Conservation (phyloP, 2,329 filamentous ascomycete genomes). For the Didymosphaeria variabile region DNA sequence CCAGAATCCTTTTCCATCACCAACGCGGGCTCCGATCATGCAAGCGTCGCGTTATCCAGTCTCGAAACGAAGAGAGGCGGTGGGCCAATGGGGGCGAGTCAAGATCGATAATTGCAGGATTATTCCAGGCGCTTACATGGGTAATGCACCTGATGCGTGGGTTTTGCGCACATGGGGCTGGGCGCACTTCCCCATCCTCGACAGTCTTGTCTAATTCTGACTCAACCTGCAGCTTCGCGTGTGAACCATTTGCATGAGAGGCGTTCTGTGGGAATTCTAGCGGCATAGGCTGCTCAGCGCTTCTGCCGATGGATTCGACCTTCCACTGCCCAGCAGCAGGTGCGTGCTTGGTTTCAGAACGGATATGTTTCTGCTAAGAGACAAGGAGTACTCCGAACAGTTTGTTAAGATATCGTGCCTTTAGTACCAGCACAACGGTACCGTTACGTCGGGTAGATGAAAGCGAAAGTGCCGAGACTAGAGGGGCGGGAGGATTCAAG, state of each 20-base stretch:
- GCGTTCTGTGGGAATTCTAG: not conserved
- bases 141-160: not conserved
- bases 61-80: not conserved
- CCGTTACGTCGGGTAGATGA: conserved; percentile 1
- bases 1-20: not conserved
- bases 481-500: conserved; percentile 10
- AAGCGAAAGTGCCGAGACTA: conserved; percentile 10
- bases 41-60: not conserved
- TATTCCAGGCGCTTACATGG: not conserved
- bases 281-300: not conserved
- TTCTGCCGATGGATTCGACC: not conserved
- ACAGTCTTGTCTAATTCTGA: not conserved
- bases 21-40: not conserved
- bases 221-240: conserved; percentile 6
- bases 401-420: not conserved
- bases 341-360: not conserved
- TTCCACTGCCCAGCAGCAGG: not conserved
- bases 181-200: not conserved
- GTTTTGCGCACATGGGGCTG: not conserved
- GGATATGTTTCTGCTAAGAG: not conserved
- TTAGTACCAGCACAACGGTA: not conserved
- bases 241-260: conserved; percentile 1
- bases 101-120: not conserved
- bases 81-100: not conserved
- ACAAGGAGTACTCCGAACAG: not conserved